These are phyloP conservation scores for Cymbopogon citratus DNA, from an alignment of 176 grass and related monocot genomes.

Conservation along the genomic window DNA sequence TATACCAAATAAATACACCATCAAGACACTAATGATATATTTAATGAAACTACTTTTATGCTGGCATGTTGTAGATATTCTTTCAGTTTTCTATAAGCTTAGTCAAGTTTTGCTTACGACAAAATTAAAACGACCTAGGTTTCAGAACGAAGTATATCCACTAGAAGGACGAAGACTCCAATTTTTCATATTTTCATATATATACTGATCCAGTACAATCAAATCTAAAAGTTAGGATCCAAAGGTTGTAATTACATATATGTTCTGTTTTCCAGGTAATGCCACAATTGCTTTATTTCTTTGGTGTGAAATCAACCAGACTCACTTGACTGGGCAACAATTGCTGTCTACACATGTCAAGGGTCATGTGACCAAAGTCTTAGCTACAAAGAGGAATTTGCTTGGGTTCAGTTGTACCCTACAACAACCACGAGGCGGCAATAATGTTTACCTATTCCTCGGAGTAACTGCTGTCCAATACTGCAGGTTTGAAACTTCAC, in stretches of 20 bases:
- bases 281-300: slow-evolving; percentile 88
- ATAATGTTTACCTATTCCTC: slow-evolving; percentile 12
- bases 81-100: background rate
- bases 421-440: slow-evolving; percentile 13
- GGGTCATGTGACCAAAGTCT: slow-evolving; percentile 65
- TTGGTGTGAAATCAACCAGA: slow-evolving; percentile 72
- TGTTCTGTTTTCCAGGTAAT: slow-evolving; percentile 69
- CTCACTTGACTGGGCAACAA: slow-evolving; percentile 94
- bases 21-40: background rate
- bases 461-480: background rate
- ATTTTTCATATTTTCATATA: background rate
- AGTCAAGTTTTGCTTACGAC: background rate
- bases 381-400: slow-evolving; percentile 84
- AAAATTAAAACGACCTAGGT: background rate
- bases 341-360: slow-evolving; percentile 70
- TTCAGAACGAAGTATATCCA: background rate
- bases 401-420: slow-evolving; percentile 88
- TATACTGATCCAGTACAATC: background rate
- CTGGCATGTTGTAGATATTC: background rate
- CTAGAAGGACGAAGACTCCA: background rate
- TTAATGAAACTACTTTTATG: background rate
- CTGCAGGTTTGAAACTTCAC: slow-evolving; percentile 32
- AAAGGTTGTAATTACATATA: slow-evolving; percentile 19
- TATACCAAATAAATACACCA: background rate
- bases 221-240: background rate